Evolutionary conservation across 2,329 filamentous ascomycete species (phyloP), one percentile per base, ranked within the genome.

Genomic region (Neonectria neomacrospora): DNA sequence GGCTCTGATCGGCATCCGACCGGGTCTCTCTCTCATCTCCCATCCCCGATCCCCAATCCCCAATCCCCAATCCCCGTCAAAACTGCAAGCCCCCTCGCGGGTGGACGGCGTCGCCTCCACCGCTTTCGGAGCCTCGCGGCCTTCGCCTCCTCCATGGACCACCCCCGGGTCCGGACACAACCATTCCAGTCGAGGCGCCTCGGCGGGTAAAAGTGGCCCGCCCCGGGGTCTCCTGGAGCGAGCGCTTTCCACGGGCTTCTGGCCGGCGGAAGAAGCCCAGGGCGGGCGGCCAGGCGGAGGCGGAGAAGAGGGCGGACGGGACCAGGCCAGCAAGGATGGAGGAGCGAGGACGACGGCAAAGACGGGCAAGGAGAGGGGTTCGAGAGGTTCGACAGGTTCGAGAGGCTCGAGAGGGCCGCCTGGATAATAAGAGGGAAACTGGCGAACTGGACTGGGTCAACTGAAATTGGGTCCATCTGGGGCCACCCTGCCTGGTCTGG

Each of bases 111-210:
- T 64, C 57, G 55, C 69, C 71, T 67, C 69, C 62, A 72, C 71
- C 71, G 71, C 69, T 73, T 73, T 73, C 71, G 71, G 71, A 73
- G 71, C 71, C 71, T 73, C 70, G 70, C 59, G 62, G 65, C 54
- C 61, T 51, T 55, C 51, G 52, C 50, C 53, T 63, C 44, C 59
- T 50, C 39, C 45, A 58, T 63, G 54, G 51, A 53, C 41, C 34
- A 30, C 20, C 39, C 37, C 58, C 61, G 55, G 59, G 63, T 55
- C 63, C 64, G 61, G 66, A 59, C 60, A 63, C 64, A 63, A 64
- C 53, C 68, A 71, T 69, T 72, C 65, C 69, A 71, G 58, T 67
- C 60, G 47, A 52, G 56, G 64, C 63, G 65, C 55, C 66, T 69
- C 61, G 50, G 57, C 71, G 70, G 70, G 70, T 72, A 72, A 72